phyloP scores from a whole-genome alignment of 345 rosid species.

The Euphorbia pulcherrima region DNA sequence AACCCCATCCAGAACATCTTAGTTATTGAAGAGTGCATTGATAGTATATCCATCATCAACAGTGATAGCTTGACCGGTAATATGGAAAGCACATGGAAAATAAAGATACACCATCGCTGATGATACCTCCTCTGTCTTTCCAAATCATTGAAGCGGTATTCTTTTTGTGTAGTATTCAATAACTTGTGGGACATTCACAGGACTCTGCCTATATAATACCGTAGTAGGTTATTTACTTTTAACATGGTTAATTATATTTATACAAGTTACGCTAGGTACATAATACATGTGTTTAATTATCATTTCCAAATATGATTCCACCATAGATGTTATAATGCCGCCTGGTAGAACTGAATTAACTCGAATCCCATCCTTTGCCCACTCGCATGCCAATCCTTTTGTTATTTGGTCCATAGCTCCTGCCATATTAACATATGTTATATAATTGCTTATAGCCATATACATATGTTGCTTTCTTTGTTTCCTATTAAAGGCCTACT shows the following conservation, averaged over 20 bases:
- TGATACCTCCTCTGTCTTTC: constrained; percentile 22
- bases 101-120: constrained; percentile 29
- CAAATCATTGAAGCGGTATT: constrained; percentile 11
- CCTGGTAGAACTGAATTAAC: constrained; percentile 12
- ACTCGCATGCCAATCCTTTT: constrained; percentile 16
- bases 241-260: not conserved
- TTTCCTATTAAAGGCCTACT: no score
- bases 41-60: constrained; percentile 18
- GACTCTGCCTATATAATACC: not conserved
- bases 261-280: no score
- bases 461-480: no score
- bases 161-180: not conserved
- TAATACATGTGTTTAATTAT: no score
- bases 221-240: no score
- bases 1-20: no score
- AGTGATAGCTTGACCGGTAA: constrained; percentile 22
- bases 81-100: constrained; percentile 25
- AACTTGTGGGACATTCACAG: not conserved
- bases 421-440: no score
- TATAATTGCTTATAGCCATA: no score
- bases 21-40: not conserved
- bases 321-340: not conserved
- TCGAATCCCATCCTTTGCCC: constrained; percentile 18
- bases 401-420: constrained; percentile 15
- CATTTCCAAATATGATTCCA: not conserved